Conservation (phyloP, 352 stramenopile genomes). For the Globisporangium takayamanum region DNA sequence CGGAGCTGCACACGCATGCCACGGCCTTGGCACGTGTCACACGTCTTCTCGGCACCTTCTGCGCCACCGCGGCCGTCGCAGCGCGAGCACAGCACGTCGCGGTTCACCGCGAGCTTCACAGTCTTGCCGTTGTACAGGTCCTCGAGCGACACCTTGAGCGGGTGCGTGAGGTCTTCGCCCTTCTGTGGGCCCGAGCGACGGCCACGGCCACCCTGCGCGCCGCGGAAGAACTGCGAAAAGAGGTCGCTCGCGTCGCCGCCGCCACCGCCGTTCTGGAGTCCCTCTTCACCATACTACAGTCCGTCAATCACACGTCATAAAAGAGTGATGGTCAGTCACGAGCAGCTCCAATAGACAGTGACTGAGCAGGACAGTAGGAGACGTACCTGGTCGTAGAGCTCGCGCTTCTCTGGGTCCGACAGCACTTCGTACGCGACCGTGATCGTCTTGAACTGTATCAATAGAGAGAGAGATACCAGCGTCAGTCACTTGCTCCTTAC, state of each 20-base stretch:
- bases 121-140: slow-evolving; percentile 99
- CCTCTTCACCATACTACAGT: slow-evolving; percentile 96
- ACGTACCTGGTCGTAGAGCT: slow-evolving; percentile 77
- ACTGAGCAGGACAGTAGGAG: too few relatives aligned
- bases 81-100: slow-evolving; percentile 87
- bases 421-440: slow-evolving; percentile 96
- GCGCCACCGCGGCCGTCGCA: slow-evolving; percentile 90
- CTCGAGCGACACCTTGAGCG: slow-evolving; percentile 96
- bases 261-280: slow-evolving; percentile 88
- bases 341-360: not conserved
- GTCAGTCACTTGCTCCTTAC: not conserved
- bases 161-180: slow-evolving; percentile 93
- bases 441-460: slow-evolving; percentile 87
- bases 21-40: slow-evolving; percentile 92
- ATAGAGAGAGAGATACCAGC: slow-evolving; percentile 8
- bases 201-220: slow-evolving; percentile 45
- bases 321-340: not conserved
- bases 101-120: slow-evolving; percentile 95
- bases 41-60: slow-evolving; percentile 91
- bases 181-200: slow-evolving; percentile 87
- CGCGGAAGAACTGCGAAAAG: slow-evolving; percentile 98
- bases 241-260: slow-evolving; percentile 85
- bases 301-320: slow-evolving; percentile 28
- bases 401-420: slow-evolving; percentile 88
- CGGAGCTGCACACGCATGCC: slow-evolving; percentile 93